These are phyloP conservation scores for Byssothecium circinans DNA, from an alignment of 2,329 filamentous ascomycete species.

Conservation along the genomic window DNA sequence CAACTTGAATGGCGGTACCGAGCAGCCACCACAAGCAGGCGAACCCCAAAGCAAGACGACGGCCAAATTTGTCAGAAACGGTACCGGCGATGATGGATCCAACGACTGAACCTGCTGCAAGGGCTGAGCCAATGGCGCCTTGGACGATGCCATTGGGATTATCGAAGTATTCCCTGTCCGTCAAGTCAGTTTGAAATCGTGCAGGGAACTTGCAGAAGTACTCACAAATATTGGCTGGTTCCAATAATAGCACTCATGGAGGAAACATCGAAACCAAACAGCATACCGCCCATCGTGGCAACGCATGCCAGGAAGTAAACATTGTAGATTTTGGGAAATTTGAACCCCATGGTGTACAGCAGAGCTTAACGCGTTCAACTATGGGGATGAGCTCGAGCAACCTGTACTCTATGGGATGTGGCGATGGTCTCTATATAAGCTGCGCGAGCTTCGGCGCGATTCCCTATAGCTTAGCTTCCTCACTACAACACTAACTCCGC, in stretches of 20 bases:
- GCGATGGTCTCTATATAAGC: constrained; percentile 13
- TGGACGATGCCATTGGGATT: constrained; percentile 53
- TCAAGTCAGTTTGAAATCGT: background rate
- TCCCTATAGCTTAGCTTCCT: constrained; percentile 2
- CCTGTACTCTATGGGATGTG: background rate
- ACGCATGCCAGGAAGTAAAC: constrained; percentile 57
- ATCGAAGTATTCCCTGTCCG: constrained; percentile 50
- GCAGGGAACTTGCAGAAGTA: background rate
- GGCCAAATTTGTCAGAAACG: constrained; percentile 53
- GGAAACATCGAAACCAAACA: constrained; percentile 61
- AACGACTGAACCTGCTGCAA: constrained; percentile 54
- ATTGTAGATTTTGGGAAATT: constrained; percentile 53
- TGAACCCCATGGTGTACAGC: constrained; percentile 30
- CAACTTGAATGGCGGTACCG: constrained; percentile 47
- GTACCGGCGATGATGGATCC: constrained; percentile 55
- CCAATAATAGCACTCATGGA: constrained; percentile 58
- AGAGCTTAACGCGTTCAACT: constrained; percentile 6
- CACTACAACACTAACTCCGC: constrained; percentile 12
- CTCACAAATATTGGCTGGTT: constrained; percentile 51
- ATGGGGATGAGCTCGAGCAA: background rate
- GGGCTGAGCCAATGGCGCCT: constrained; percentile 54
- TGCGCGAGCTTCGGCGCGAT: background rate
- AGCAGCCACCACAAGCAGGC: constrained; percentile 52
- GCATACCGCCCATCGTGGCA: constrained; percentile 56
- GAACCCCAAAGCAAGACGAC: constrained; percentile 51